phyloP scores from a whole-genome alignment of 768 basidiomycete genomes.

The Flagelloscypha sp. region DNA sequence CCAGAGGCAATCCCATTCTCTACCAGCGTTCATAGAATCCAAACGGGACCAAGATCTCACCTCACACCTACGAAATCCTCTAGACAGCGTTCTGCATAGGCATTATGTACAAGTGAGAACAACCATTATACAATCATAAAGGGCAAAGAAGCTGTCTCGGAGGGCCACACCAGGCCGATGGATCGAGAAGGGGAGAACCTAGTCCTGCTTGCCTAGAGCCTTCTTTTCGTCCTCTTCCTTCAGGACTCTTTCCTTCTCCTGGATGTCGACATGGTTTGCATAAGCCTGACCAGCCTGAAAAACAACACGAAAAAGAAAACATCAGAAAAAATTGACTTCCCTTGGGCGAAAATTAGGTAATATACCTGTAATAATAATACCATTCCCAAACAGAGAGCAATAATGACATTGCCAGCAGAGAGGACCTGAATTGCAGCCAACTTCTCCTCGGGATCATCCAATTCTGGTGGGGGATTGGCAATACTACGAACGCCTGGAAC shows the following conservation, averaged over 20 bases:
- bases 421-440: slow-evolving; percentile 75
- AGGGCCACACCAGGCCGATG: too few relatives aligned
- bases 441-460: slow-evolving; percentile 56
- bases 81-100: too few relatives aligned
- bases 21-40: too few relatives aligned
- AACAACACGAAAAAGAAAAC: slow-evolving; percentile 8
- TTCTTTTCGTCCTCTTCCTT: slow-evolving; percentile 24
- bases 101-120: too few relatives aligned
- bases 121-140: too few relatives aligned
- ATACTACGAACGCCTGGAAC: slow-evolving; percentile 74
- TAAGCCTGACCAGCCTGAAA: slow-evolving; percentile 79
- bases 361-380: slow-evolving; percentile 69
- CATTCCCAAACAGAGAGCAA: slow-evolving; percentile 56
- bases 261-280: slow-evolving; percentile 52
- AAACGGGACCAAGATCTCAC: too few relatives aligned
- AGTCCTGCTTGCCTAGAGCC: slow-evolving; percentile 5
- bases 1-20: too few relatives aligned
- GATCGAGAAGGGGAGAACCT: too few relatives aligned
- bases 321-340: slow-evolving; percentile 10
- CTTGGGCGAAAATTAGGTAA: slow-evolving; percentile 13
- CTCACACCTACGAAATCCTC: too few relatives aligned
- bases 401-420: slow-evolving; percentile 82
- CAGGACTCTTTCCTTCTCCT: slow-evolving; percentile 29
- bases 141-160: too few relatives aligned
- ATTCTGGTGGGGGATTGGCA: slow-evolving; percentile 43